These are phyloP conservation scores for Microthlaspi erraticum DNA, from an alignment of 345 rosid species.

Conservation along the genomic window DNA sequence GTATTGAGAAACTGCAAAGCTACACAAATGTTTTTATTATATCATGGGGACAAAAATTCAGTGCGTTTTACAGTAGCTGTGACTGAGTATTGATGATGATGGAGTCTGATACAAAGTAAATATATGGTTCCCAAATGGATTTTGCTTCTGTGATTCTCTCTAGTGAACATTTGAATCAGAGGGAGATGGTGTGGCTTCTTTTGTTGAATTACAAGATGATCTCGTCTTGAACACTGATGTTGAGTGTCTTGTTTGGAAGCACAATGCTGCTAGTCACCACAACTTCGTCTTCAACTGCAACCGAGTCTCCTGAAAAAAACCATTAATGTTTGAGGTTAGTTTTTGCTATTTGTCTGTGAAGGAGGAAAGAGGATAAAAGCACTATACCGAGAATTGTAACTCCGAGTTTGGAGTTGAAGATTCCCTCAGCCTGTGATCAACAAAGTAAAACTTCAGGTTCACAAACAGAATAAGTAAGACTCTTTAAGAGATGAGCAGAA, in stretches of 20 bases:
- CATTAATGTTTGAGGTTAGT: not conserved
- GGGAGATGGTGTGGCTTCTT: conserved; percentile 25
- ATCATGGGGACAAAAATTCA: conserved; percentile 31
- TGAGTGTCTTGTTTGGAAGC: conserved; percentile 88
- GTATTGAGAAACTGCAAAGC: not conserved
- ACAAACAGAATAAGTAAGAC: conserved; percentile 17
- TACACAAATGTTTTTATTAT: conserved; percentile 32
- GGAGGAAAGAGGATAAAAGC: not conserved
- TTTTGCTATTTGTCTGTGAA: conserved; percentile 10
- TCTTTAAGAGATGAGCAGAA: conserved; percentile 8
- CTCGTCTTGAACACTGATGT: conserved; percentile 80
- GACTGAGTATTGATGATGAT: conserved; percentile 15
- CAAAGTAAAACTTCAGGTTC: conserved; percentile 29
- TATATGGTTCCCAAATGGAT: conserved; percentile 19
- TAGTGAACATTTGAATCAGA: conserved; percentile 21
- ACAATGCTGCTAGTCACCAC: conserved; percentile 87
- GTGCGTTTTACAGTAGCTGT: conserved; percentile 34
- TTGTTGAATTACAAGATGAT: conserved; percentile 60
- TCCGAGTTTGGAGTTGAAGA: conserved; percentile 83
- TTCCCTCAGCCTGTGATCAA: conserved; percentile 81
- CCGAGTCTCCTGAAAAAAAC: conserved; percentile 85
- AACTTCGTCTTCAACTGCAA: conserved; percentile 88
- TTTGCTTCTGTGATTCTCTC: conserved; percentile 32
- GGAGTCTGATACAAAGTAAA: conserved; percentile 31
- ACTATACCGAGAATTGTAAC: conserved; percentile 84